These are phyloP conservation scores for Tricholoma furcatifolium DNA, from an alignment of 768 basidiomycete species.

Conservation along the genomic window DNA sequence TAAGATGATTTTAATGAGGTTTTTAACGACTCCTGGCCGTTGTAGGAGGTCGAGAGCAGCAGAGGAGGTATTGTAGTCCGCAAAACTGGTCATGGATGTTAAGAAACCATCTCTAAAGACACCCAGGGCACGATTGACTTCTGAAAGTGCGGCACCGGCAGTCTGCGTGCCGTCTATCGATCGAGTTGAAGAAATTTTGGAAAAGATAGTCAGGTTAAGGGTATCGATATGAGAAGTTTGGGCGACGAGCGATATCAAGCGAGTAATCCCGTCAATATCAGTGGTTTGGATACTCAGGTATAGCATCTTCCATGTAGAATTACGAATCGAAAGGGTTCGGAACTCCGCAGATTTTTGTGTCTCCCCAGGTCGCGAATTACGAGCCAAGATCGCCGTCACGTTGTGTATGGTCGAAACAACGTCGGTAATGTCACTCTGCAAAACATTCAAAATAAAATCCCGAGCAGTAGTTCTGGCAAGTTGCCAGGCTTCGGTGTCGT, in stretches of 20 bases:
- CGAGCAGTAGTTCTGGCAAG: slow-evolving; percentile 32
- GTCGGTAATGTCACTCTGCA: slow-evolving; percentile 31
- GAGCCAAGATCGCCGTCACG: slow-evolving; percentile 30
- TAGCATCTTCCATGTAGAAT: slow-evolving; percentile 66
- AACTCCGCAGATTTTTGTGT: slow-evolving; percentile 20
- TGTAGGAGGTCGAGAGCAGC: slow-evolving; percentile 54
- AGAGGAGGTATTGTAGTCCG: slow-evolving; percentile 57
- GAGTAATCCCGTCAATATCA: slow-evolving; percentile 58
- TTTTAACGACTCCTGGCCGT: slow-evolving; percentile 53
- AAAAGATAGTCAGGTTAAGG: slow-evolving; percentile 54
- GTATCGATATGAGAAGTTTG: slow-evolving; percentile 65
- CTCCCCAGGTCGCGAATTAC: slow-evolving; percentile 12
- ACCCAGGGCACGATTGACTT: slow-evolving; percentile 61
- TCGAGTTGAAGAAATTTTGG: slow-evolving; percentile 27
- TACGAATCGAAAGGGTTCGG: slow-evolving; percentile 41
- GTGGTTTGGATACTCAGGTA: slow-evolving; percentile 58
- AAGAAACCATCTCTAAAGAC: slow-evolving; percentile 62
- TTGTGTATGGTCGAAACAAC: slow-evolving; percentile 29
- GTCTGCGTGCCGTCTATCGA: slow-evolving; percentile 21
- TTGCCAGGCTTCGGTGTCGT: slow-evolving; percentile 33
- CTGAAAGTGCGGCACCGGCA: slow-evolving; percentile 38
- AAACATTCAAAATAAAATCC: slow-evolving; percentile 29
- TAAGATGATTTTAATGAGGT: slow-evolving; percentile 68
- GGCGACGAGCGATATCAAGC: slow-evolving; percentile 58
- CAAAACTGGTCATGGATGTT: slow-evolving; percentile 59